Base-by-base conservation (phyloP, 1,284 basidiomycete species). In the Moniliella sp. region DNA sequence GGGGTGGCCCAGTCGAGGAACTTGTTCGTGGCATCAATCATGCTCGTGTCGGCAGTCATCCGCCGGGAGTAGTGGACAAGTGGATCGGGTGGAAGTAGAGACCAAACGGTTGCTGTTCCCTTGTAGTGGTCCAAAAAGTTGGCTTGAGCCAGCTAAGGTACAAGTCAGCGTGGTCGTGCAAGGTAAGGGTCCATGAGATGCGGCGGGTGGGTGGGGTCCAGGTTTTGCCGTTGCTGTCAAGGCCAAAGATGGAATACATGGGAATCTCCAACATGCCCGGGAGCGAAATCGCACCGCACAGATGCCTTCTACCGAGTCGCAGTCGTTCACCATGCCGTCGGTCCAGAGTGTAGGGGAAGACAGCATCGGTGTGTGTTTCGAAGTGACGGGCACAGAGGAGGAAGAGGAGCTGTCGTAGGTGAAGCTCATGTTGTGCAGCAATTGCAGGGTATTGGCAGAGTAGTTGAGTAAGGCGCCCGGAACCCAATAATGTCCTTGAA, bases 161-260 rank as follows among this genome's bases (percentile, higher is more conserved):
- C 14, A 44, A 43, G 18, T 35, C 31, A 2, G 40, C 26, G 26
- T 45, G 31, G 21, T 14, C 18, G 32, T n/a, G 35, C 74, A 21
- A 81, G 64, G 75, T 75, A 80, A 33, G 76, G 76, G 57, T 80
- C 78, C 78, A 79, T 79, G 43, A 78, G 64, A 62, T 77, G 42
- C 17, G 40, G 39, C 30, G 40, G 43, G 5, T 38, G 42, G 19
- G 40, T 44, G 21, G 41, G 39, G 12, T 31, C 40, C 25, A 39
- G 31, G 41, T 49, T n/a, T n/a, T n/a, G n/a, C n/a, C n/a, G n/a
- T n/a, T n/a, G n/a, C n/a, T n/a, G n/a, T n/a, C n/a, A n/a, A n/a
- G n/a, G 41, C 47, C 46, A 30, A 42, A 45, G 33, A 45, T 45
- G 13, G 40, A 32, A 33, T 48, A 51, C 43, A 48, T 51, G 18